Evolutionary conservation across 345 rosid genomes (phyloP), one percentile per base, ranked within the genome.

Genomic region (Dimocarpus longan): DNA sequence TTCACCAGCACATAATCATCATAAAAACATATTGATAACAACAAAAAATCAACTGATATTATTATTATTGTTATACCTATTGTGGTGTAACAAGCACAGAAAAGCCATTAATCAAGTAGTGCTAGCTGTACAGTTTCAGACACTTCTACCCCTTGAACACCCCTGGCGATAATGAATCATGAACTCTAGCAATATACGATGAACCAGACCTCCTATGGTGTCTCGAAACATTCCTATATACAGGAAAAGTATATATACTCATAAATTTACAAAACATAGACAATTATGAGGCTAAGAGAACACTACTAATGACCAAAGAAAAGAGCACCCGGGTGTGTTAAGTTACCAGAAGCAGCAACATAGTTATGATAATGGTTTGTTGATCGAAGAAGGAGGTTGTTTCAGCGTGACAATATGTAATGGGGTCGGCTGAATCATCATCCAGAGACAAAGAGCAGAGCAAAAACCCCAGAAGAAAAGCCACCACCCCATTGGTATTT

Each of bases 71-170:
- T 32, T 60, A 73, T 83, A 95, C 99, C 97, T 92, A 97, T 76
- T 85, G 86, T 57, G 95, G 90, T 82, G 90, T 93, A 69, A 93
- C 91, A 83, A 93, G 88, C 39, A 92, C 93, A 78, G 98, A 92
- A 88, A 93, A 95, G 7, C 97, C 99, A 90, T 92, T 95, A 75
- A 95, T 87, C 85, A 95, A 88, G 90, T 92, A 93, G 81, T 91
- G 96, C 86, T 90, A 95, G 89, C 99, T 95, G 85, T 95, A 93
- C 73, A 93, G 89, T 90, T 95, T 95, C 80, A 92, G 85, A 79
- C 92, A 95, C 66, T 89, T 95, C 85, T 90, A 95, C 76, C 97
- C 95, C 70, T 84, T 89, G 78, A 95, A 73, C 16, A 69, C 84
- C 72, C 83, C 85, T 87, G 84, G 92, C 80, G 93, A 84, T 78